These are phyloP conservation scores for Ogataea henricii DNA, from an alignment of 805 yeast genomes.

Conservation along the genomic window DNA sequence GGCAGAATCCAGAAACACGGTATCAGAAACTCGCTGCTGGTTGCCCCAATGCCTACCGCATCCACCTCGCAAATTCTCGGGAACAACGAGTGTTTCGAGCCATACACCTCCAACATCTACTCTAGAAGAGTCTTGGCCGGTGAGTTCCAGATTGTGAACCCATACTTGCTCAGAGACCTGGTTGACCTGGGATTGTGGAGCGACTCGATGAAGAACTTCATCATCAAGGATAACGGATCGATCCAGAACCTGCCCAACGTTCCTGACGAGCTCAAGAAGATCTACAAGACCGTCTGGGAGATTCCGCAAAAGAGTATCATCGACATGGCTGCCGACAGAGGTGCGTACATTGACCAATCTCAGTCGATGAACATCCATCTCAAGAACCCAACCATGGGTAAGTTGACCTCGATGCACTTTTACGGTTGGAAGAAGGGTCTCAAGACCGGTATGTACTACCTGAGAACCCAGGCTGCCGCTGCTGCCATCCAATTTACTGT, in stretches of 20 bases:
- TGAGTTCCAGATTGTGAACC: constrained; percentile 65
- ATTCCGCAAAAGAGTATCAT: constrained; percentile 58
- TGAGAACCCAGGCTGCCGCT: constrained; percentile 97
- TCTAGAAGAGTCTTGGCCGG: constrained; percentile 65
- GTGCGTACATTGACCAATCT: constrained; percentile 85
- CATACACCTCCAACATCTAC: constrained; percentile 62
- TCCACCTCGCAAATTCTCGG: constrained; percentile 65
- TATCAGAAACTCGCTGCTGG: constrained; percentile 57
- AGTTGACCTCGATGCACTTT: constrained; percentile 96
- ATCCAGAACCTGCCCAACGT: constrained; percentile 55
- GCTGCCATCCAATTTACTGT: constrained; percentile 95
- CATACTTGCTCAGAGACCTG: constrained; percentile 57
- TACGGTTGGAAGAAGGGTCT: constrained; percentile 99
- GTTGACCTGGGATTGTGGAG: constrained; percentile 61
- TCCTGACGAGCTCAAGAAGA: constrained; percentile 54
- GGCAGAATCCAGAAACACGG: constrained; percentile 50
- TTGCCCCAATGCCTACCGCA: constrained; percentile 71
- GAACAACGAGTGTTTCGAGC: constrained; percentile 63
- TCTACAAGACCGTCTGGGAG: constrained; percentile 66
- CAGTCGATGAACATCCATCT: constrained; percentile 92
- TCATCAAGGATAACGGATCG: constrained; percentile 59
- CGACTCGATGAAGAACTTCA: constrained; percentile 57
- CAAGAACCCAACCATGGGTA: constrained; percentile 95
- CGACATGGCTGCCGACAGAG: constrained; percentile 73
- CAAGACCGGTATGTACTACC: constrained; percentile 98